These are phyloP conservation scores for Candida railenensis DNA, from an alignment of 805 yeast genomes.

Conservation along the genomic window DNA sequence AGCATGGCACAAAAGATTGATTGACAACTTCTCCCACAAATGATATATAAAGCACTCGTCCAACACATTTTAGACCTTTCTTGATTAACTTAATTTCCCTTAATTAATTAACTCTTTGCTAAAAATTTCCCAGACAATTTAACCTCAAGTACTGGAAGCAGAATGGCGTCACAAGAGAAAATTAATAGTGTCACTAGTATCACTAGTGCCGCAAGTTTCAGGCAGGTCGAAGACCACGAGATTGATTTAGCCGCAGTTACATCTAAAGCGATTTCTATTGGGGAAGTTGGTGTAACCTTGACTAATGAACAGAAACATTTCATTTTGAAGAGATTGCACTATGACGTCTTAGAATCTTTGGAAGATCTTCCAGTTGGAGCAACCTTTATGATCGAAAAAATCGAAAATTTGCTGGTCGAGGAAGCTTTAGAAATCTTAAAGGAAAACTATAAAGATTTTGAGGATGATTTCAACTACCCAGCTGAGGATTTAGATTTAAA, in stretches of 20 bases:
- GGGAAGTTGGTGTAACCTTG: constrained; percentile 22
- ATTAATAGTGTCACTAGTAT: background rate
- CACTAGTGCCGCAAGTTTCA: background rate
- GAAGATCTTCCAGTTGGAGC: constrained; percentile 32
- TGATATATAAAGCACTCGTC: too few relatives aligned
- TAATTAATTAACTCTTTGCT: too few relatives aligned
- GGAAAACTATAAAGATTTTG: constrained; percentile 40
- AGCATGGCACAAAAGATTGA: too few relatives aligned
- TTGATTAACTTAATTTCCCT: too few relatives aligned
- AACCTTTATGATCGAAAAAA: constrained; percentile 25
- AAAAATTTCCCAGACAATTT: too few relatives aligned
- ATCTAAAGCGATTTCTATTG: constrained; percentile 22
- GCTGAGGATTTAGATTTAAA: constrained; percentile 33
- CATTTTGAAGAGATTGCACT: constrained; percentile 25
- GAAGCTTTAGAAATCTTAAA: constrained; percentile 42
- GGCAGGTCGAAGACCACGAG: background rate
- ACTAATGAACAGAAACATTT: constrained; percentile 24
- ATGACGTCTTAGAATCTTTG: constrained; percentile 22
- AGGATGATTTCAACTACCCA: constrained; percentile 49
- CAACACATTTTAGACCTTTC: too few relatives aligned
- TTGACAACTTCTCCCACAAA: too few relatives aligned
- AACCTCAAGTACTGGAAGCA: too few relatives aligned
- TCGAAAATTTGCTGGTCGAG: constrained; percentile 30
- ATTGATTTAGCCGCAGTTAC: constrained; percentile 16
- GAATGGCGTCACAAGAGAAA: too few relatives aligned